Evolutionary conservation across 257 asterid genomes (phyloP), one percentile per base, ranked within the genome.

Genomic region (Leptodermis oblonga): DNA sequence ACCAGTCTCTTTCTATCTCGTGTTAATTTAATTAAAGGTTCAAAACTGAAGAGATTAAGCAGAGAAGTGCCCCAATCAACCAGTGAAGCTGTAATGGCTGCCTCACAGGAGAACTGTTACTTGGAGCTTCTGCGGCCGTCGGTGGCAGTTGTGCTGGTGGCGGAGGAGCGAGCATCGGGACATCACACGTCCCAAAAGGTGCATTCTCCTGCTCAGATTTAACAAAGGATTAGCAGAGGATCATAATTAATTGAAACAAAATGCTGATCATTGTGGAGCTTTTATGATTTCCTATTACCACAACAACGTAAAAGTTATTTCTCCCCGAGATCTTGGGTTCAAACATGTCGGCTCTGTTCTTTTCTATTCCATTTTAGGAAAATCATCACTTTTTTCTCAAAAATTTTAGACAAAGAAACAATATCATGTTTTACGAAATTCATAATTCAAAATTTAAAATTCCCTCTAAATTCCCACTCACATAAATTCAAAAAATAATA

Each of bases 131-230:
- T 11, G 72, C 18, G 66, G 81, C 15, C 34, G 70, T 1, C 1
- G 86, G 78, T 2, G 90, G 10, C 51, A 60, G 34, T 56, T 41
- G 84, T 25, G 92, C 90, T 26, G 99, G 97, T 28, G 99, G 99
- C 13, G 99, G 99, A 30, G 97, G 97, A 10, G 97, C 69, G 43
- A 88, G 85, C 58, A 62, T 37, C 0, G 99, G 97, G 18, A 81
- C 84, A 23, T 90, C 94, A 34, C 99, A 90, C 18, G 77, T 78
- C 22, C 88, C 88, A 25, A 82, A 86, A 13, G 89, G 76, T 20
- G 91, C 86, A 63, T 82, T 82, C 65, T 41, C 68, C 86, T 82
- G 79, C 45, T 62, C 39, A 67, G 0, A 22, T 51, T 18, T 7
- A 12, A 66, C 46, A 46, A 30, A 25, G 1, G 8, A 67, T 33